These are phyloP conservation scores for Astrothelium macrocarpum DNA, from an alignment of 495 filamentous ascomycete species.

Conservation along the genomic window DNA sequence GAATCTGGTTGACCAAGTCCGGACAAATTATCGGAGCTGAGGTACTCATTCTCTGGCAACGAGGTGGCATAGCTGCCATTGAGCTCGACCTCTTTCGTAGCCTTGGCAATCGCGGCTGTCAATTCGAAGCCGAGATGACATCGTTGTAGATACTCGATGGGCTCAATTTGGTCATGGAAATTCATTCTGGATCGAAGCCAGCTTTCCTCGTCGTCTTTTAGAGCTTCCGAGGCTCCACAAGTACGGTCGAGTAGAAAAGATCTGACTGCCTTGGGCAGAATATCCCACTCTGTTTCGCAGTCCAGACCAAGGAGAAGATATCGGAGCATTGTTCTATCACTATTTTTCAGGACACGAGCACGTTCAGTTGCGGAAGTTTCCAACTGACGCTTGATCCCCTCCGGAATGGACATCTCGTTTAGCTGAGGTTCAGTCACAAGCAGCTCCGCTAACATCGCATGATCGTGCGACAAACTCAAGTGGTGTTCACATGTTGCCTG, in stretches of 20 bases:
- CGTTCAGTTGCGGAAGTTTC: constrained; percentile 12
- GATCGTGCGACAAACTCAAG: constrained; percentile 42
- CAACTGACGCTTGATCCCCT: constrained; percentile 24
- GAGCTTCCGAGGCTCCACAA: constrained; percentile 16
- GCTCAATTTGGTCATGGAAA: background rate
- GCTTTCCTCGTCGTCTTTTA: constrained; percentile 17
- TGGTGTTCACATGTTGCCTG: constrained; percentile 44
- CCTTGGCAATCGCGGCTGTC: background rate
- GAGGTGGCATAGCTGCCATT: background rate
- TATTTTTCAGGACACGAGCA: background rate
- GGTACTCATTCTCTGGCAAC: background rate
- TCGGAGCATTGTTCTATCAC: constrained; percentile 20
- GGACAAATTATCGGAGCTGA: background rate
- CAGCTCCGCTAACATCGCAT: constrained; percentile 41
- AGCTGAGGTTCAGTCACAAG: constrained; percentile 21
- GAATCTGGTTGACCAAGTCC: background rate
- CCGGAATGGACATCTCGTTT: constrained; percentile 19
- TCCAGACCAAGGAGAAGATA: constrained; percentile 28
- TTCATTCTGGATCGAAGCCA: constrained; percentile 18
- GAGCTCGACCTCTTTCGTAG: background rate
- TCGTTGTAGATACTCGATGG: constrained; percentile 16
- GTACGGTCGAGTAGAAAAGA: constrained; percentile 22
- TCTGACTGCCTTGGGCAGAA: constrained; percentile 22
- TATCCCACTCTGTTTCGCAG: constrained; percentile 28
- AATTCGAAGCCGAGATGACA: constrained; percentile 28